These are phyloP conservation scores for Elasticomyces elasticus DNA, from an alignment of 495 filamentous ascomycete species.

Conservation along the genomic window DNA sequence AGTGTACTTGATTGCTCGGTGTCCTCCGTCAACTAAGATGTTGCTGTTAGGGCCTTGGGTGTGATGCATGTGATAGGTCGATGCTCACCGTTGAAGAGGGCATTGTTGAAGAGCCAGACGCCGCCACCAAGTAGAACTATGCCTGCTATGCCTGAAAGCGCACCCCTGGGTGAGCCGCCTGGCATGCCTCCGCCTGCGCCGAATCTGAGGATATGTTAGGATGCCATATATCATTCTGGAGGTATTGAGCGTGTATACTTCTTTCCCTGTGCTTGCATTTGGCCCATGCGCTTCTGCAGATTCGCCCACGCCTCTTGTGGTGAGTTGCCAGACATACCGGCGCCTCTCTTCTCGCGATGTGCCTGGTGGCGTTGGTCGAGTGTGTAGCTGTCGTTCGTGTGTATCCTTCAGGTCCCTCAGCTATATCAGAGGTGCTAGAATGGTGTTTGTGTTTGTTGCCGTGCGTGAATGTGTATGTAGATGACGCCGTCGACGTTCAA, in stretches of 20 bases:
- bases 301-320: conserved; percentile 56
- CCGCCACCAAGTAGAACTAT: conserved; percentile 57
- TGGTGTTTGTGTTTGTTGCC: too few relatives aligned
- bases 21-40: conserved; percentile 80
- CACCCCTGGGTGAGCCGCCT: conserved; percentile 32
- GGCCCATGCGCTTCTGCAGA: conserved; percentile 48
- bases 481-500: background rate
- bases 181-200: conserved; percentile 41
- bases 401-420: too few relatives aligned
- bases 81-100: conserved; percentile 77
- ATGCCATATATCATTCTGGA: background rate
- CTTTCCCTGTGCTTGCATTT: conserved; percentile 41
- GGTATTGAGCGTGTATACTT: conserved; percentile 17
- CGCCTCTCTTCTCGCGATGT: too few relatives aligned
- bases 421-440: too few relatives aligned
- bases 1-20: conserved; percentile 97
- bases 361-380: too few relatives aligned
- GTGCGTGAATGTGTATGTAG: background rate
- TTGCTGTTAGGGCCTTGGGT: background rate
- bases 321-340: conserved; percentile 44
- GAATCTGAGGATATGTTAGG: conserved; percentile 36
- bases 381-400: too few relatives aligned
- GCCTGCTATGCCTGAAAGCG: conserved; percentile 30
- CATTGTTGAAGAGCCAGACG: conserved; percentile 58
- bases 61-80: background rate